Evolutionary conservation across 768 basidiomycete species (phyloP), one percentile per base, ranked within the genome.

Genomic region (Cystobasidium tubakii): DNA sequence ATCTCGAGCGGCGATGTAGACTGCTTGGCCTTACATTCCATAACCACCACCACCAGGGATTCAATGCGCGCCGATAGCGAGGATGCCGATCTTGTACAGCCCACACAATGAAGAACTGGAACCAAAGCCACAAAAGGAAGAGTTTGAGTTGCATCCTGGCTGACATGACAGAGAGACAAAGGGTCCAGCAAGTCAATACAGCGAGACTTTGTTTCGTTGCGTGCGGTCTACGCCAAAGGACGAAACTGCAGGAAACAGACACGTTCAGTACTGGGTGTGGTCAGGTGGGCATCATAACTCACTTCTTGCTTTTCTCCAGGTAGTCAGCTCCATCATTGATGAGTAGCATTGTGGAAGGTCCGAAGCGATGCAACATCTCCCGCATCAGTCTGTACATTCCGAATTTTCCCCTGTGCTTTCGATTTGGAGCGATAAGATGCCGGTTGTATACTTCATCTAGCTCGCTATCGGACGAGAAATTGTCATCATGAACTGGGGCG

Each of bases 91-190:
- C 74, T 36, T 75, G 74, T 25, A 75, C 15, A 4, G 54, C 43
- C 55, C 66, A 75, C 4, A 75, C 31, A 3, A 75, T 19, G 33
- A 75, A 75, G 42, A 75, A 75, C 6, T 69, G 67, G n/a, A 72
- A 50, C 46, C 71, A 67, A 39, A 63, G 29, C 53, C 66, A 75
- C 13, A 64, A 31, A 1, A 43, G 42, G 55, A 75, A 43, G 13
- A 71, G 36, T 27, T 66, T 71, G 39, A 72, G 69, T 54, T 71
- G 69, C 17, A 71, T 29, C 12, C 55, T 31, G 10, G 46, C 55
- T 2, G 54, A 33, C 27, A 60, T 34, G 25, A 71, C 21, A 25
- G 69, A 71, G n/a, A 71, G 69, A 10, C 50, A 55, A 27, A 71
- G 54, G 33, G 33, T 53, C 53, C 69, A 71, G 29, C 23, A 29